Percentiles rank a stretch among this genome's conserved stretches.
Conservation (phyloP, 2,329 filamentous ascomycete genomes). For the Colletotrichum sp. region DNA sequence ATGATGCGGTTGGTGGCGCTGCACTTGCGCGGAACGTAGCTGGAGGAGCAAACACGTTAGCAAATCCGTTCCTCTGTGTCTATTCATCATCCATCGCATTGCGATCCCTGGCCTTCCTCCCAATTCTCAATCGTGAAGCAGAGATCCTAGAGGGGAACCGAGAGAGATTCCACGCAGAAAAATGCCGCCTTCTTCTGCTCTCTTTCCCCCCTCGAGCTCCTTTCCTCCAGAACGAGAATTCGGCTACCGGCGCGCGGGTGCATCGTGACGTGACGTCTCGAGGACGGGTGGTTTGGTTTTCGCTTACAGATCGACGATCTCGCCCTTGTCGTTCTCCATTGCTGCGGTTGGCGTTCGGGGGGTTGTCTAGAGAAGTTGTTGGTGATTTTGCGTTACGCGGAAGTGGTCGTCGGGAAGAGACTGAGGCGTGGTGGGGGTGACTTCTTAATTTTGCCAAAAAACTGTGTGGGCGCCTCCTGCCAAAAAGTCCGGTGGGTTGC, state of each 20-base stretch:
- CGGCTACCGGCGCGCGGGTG: not conserved
- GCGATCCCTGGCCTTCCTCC: not conserved
- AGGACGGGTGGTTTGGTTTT: not conserved
- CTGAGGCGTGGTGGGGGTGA: constrained; percentile 2
- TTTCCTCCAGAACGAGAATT: not conserved
- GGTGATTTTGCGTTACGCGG: constrained; percentile 24
- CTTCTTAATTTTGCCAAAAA: constrained; percentile 23
- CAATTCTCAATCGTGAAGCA: not conserved
- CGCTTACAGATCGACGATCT: constrained; percentile 97
- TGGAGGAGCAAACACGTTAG: constrained; percentile 45
- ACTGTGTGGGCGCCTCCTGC: constrained; percentile 22
- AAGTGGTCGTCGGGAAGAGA: constrained; percentile 18
- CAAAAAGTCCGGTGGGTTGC: constrained; percentile 25
- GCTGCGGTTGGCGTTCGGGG: constrained; percentile 53
- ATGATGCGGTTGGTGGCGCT: constrained; percentile 99
- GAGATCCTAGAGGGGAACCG: not conserved
- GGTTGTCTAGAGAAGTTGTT: constrained; percentile 34
- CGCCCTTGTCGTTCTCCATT: constrained; percentile 99
- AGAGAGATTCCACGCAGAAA: not conserved
- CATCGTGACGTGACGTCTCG: constrained; percentile 1
- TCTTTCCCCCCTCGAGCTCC: not conserved
- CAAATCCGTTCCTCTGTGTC: constrained; percentile 5
- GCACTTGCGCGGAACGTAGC: constrained; percentile 99
- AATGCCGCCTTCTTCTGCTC: not conserved
- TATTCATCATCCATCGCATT: not conserved